Evolutionary conservation across 192 early-diverging fungal species (phyloP).

Genomic region (Chytriomyces hyalinus): DNA sequence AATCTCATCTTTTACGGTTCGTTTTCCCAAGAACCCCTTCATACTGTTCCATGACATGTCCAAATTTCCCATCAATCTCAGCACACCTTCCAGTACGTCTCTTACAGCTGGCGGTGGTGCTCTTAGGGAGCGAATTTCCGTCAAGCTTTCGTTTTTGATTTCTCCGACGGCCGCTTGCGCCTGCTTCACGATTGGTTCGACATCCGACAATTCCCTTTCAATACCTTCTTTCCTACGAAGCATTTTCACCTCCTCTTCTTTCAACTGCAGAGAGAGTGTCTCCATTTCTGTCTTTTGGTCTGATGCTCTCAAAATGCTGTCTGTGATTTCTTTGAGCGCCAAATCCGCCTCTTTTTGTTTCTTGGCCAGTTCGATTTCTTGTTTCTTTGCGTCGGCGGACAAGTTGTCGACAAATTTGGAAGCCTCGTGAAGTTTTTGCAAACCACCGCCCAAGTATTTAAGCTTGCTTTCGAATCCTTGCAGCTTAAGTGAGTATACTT

Average conservation of each 20-base stretch:
- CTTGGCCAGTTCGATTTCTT: constrained; percentile 52
- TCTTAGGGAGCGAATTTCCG: constrained; percentile 66
- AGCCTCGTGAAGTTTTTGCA: constrained; percentile 64
- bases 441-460: constrained; percentile 56
- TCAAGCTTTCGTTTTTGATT: constrained; percentile 59
- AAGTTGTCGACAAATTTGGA: constrained; percentile 60
- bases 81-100: constrained; percentile 68
- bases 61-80: constrained; percentile 63
- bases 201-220: constrained; percentile 61
- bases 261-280: constrained; percentile 47
- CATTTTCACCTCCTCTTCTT: constrained; percentile 59
- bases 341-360: constrained; percentile 64
- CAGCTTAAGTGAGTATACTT: constrained; percentile 45
- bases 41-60: constrained; percentile 76
- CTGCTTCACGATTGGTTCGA: constrained; percentile 59
- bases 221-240: constrained; percentile 55
- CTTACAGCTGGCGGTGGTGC: constrained; percentile 67
- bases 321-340: constrained; percentile 67
- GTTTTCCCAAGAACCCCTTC: constrained; percentile 68
- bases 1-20: constrained; percentile 69
- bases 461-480: constrained; percentile 47
- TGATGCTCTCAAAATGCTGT: constrained; percentile 64
- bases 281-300: constrained; percentile 71
- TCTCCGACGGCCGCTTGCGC: constrained; percentile 66
- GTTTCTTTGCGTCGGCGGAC: constrained; percentile 55